A percentile compares a stretch with the other conserved stretches of the same genome.
Conservation (phyloP, 441 rosid genomes). For the Erysimum cheiri region DNA sequence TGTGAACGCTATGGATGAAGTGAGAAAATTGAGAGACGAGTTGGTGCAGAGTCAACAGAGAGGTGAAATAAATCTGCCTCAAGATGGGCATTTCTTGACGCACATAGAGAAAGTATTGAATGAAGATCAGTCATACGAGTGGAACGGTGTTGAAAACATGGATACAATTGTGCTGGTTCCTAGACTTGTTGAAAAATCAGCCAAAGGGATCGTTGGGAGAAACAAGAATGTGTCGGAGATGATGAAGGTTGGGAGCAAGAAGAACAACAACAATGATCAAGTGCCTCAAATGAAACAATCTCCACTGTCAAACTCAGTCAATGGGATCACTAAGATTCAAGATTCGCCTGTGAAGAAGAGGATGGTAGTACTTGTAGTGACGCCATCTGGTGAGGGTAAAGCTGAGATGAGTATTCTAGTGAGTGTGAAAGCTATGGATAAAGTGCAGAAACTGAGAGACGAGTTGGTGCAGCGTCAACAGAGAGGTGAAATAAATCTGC, state of each 20-base stretch:
- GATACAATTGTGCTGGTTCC: conserved; percentile 40
- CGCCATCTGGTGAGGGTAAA: too few species aligned
- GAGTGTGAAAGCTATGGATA: too few species aligned
- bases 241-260: too few species aligned
- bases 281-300: conserved; percentile 3
- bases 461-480: conserved; percentile 41
- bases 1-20: conserved; percentile 6
- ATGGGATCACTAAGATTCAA: too few species aligned
- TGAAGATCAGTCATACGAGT: conserved; percentile 67
- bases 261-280: too few species aligned
- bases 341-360: too few species aligned
- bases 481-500: conserved; percentile 45
- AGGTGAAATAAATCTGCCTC: conserved; percentile 51
- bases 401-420: too few species aligned
- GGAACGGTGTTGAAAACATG: conserved; percentile 50
- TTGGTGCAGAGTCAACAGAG: conserved; percentile 15
- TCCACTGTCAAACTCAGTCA: background rate
- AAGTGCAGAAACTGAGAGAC: conserved; percentile 63
- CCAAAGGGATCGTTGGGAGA: too few species aligned
- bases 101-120: conserved; percentile 70
- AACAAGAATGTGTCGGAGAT: too few species aligned
- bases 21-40: conserved; percentile 68
- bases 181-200: background rate
- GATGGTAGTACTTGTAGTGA: too few species aligned
- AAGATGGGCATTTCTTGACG: conserved; percentile 72